Conservation (phyloP, 2,329 filamentous ascomycete genomes). For the Parastagonospora nodorum region DNA sequence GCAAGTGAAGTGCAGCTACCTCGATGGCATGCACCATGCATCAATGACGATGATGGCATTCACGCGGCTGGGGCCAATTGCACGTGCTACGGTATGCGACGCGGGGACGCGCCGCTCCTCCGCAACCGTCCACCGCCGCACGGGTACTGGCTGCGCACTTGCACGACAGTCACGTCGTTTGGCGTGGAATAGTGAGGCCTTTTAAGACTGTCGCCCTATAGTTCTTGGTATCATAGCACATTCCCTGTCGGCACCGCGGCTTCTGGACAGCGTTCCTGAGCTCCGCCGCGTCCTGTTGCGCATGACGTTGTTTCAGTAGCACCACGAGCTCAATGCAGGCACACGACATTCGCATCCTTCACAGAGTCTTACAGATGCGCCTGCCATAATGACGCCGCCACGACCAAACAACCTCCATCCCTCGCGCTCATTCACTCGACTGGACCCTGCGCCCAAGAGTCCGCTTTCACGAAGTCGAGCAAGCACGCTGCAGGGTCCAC, state of each 20-base stretch:
- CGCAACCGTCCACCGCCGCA: too few relatives aligned
- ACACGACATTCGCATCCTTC: slow-evolving; percentile 24
- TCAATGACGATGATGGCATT: neutral
- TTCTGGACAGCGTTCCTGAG: slow-evolving; percentile 6
- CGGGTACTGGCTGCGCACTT: too few relatives aligned
- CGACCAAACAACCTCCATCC: slow-evolving; percentile 46
- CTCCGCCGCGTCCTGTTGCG: slow-evolving; percentile 25
- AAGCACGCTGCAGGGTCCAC: slow-evolving; percentile 52
- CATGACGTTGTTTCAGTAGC: slow-evolving; percentile 43
- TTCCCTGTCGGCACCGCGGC: neutral
- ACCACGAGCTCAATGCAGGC: slow-evolving; percentile 28
- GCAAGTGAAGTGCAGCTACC: too few relatives aligned
- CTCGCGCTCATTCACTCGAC: slow-evolving; percentile 56
- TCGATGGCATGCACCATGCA: too few relatives aligned
- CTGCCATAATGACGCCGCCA: slow-evolving; percentile 33
- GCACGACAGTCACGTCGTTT: neutral
- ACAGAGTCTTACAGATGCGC: slow-evolving; percentile 4
- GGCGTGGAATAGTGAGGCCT: neutral
- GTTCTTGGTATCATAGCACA: neutral
- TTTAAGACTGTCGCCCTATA: neutral
- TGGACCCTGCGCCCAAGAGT: slow-evolving; percentile 46
- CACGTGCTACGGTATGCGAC: neutral
- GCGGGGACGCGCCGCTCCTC: neutral
- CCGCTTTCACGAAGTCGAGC: slow-evolving; percentile 50
- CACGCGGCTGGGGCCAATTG: neutral